Evolutionary conservation across 257 asterid species (phyloP), one percentile per base, ranked within the genome.

Genomic region (Nicotiana obtusifolia): DNA sequence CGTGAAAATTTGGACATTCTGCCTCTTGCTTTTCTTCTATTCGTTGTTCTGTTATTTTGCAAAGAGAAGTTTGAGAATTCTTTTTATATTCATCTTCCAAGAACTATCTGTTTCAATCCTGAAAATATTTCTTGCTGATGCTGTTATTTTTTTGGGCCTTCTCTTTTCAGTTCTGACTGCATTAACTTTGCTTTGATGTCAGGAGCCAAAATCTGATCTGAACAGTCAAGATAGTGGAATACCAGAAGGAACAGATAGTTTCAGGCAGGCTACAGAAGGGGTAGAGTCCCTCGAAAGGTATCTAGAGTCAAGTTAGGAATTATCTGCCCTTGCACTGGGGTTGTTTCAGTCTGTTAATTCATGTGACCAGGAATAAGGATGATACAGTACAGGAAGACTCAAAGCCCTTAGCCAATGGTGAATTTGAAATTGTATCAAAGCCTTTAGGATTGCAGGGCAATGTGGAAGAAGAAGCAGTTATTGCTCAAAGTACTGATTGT

Each of bases 251-350:
- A 68, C 90, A 83, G 87, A 83, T 77, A 83, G 87, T 75, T 86
- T 89, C 77, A 83, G 90, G 24, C 88, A 81, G 81, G 60, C 86
- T 56, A 82, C 57, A 80, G 93, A 89, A 69, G 92, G 87, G 78
- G 86, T 83, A 16, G 88, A 80, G 82, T 78, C 82, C 77, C 64
- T 17, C 33, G 97, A 89, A 89, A 94, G 98, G 97, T 94, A 87
- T 31, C 30, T 80, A 35, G 41, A 49, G 41, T 75, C 62, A 24
- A 24, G 41, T 24, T 75, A 49, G 24, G 62, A 49, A 49, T 75
- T 57, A 75, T 24, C 62, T 75, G 24, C 44, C 35, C 41, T 75
- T 49, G 62, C 52, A 47, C 60, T 49, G 61, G 79, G 67, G 80
- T 87, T 62, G 19, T 44, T 82, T 82, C 65, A 35, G 76, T 35